Evolutionary conservation across 192 early-diverging fungal species (phyloP).

Genomic region (Thoreauomyces humboldtii): DNA sequence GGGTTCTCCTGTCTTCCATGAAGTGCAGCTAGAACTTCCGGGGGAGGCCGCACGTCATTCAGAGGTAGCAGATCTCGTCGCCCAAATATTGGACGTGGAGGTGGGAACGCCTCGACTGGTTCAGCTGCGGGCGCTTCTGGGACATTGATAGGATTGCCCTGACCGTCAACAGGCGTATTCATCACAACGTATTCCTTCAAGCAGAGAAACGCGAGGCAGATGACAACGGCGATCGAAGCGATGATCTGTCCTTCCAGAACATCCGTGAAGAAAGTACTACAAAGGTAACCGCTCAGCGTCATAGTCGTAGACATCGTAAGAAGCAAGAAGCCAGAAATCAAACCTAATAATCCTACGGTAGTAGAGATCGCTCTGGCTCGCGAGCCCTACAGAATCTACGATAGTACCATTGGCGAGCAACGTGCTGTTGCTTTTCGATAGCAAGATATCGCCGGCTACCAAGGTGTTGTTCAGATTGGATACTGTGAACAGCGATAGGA

Average conservation of each 20-base stretch:
- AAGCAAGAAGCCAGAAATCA: no score
- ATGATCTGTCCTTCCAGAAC: conserved; percentile 86
- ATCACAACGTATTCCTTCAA: conserved; percentile 87
- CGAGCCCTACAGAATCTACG: no score
- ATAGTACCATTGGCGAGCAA: no score
- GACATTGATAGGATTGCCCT: conserved; percentile 36
- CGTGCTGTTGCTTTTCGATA: no score
- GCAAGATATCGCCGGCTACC: no score
- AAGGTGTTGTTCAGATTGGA: no score
- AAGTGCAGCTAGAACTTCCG: no score
- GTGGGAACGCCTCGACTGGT: background rate
- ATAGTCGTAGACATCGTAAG: no score
- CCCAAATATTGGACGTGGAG: conserved; percentile 4
- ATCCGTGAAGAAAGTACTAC: conserved; percentile 37
- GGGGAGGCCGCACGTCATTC: background rate
- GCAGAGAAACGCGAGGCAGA: conserved; percentile 77
- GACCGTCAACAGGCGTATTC: conserved; percentile 52
- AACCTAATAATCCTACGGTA: no score
- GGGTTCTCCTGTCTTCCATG: no score
- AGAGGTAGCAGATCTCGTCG: conserved; percentile 5
- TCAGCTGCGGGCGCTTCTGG: conserved; percentile 5
- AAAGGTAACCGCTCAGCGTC: background rate
- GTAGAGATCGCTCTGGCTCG: no score
- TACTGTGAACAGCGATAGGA: no score
- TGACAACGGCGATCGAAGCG: conserved; percentile 67